Percentiles rank a stretch among this genome's conserved stretches.
phyloP scores from a whole-genome alignment of 306 rosid genomes.

The Dryas octopetala region DNA sequence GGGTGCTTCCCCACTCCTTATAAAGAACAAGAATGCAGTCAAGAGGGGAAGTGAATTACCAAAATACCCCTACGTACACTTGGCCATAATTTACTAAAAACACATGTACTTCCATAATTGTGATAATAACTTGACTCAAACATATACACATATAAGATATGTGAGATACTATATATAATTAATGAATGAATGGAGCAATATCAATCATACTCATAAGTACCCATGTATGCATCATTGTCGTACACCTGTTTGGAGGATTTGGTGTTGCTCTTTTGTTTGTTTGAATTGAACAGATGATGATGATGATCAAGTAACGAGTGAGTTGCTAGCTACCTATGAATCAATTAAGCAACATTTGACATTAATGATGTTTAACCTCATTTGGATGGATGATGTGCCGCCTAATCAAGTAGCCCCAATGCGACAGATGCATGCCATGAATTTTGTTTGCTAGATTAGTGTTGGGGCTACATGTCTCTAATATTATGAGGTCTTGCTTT shows the following conservation, averaged over 20 bases:
- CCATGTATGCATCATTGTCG: slow-evolving; percentile 29
- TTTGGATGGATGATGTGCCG: not conserved
- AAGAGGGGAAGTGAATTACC: slow-evolving; percentile 29
- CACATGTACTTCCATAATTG: slow-evolving; percentile 20
- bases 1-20: slow-evolving; percentile 36
- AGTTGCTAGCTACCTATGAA: not conserved
- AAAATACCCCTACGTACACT: slow-evolving; percentile 43
- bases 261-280: not conserved
- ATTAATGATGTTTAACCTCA: not conserved
- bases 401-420: slow-evolving; percentile 11
- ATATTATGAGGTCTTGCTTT: slow-evolving; percentile 9
- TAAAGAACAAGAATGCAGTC: slow-evolving; percentile 36
- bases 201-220: slow-evolving; percentile 6
- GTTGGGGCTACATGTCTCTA: not conserved
- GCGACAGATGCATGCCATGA: not conserved
- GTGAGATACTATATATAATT: not conserved
- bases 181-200: slow-evolving; percentile 11
- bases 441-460: slow-evolving; percentile 1
- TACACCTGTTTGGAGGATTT: slow-evolving; percentile 52
- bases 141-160: not conserved
- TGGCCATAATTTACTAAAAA: slow-evolving; percentile 8
- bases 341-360: not conserved
- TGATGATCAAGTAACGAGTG: not conserved
- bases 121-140: slow-evolving; percentile 21
- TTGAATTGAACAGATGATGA: not conserved